Evolutionary conservation across 805 yeast genomes (phyloP).

Genomic region (Candida piceae): DNA sequence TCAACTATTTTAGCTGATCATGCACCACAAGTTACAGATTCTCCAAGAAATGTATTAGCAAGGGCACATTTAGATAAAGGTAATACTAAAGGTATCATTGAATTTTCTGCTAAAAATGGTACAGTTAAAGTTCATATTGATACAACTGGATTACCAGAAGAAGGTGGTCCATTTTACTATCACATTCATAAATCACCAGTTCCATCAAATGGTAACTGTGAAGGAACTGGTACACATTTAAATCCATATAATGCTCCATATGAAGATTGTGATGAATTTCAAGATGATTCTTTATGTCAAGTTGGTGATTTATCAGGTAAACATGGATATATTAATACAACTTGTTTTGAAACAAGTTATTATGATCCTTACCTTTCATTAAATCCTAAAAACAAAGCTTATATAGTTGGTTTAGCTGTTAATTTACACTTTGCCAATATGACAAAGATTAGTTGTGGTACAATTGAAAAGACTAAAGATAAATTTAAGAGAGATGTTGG

Average conservation of each 20-base stretch:
- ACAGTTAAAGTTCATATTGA: slow-evolving; percentile 64
- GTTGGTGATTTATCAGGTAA: slow-evolving; percentile 77
- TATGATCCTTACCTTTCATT: slow-evolving; percentile 63
- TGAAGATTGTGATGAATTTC: slow-evolving; percentile 42
- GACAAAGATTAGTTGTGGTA: slow-evolving; percentile 60
- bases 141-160: slow-evolving; percentile 61
- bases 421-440: slow-evolving; percentile 51
- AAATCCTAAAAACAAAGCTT: slow-evolving; percentile 49
- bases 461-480: slow-evolving; percentile 36
- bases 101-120: slow-evolving; percentile 56
- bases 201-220: slow-evolving; percentile 48
- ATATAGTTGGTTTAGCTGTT: slow-evolving; percentile 53
- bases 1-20: slow-evolving; percentile 28
- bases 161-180: slow-evolving; percentile 64
- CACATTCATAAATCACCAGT: slow-evolving; percentile 61
- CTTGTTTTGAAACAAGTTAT: slow-evolving; percentile 61
- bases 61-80: slow-evolving; percentile 53
- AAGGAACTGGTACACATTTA: slow-evolving; percentile 50
- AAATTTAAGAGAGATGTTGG: slow-evolving; percentile 22
- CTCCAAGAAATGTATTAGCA: slow-evolving; percentile 48
- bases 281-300: slow-evolving; percentile 54
- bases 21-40: slow-evolving; percentile 48
- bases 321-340: slow-evolving; percentile 67
- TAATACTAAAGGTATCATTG: slow-evolving; percentile 45
- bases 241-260: slow-evolving; percentile 58